Evolutionary conservation across 2,329 filamentous ascomycete genomes (phyloP).

Genomic region (Aspergillus arachidicola): DNA sequence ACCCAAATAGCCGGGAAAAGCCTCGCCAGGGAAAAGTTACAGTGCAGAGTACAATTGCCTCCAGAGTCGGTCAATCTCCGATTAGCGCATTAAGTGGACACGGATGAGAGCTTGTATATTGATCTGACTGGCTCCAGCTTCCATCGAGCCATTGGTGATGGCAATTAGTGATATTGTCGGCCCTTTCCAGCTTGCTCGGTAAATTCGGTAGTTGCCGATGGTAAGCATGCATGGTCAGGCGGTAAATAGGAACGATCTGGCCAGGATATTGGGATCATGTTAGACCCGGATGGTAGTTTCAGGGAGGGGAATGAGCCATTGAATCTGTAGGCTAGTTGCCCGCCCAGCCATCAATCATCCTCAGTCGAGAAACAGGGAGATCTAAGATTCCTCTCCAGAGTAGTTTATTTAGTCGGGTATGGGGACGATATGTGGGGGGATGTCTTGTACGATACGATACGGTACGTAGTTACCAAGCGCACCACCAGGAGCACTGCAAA

Average conservation of each 20-base stretch:
- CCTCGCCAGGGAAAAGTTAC: constrained; percentile 3
- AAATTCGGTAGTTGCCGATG: background rate
- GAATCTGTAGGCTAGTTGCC: background rate
- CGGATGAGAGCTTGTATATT: background rate
- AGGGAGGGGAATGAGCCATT: background rate
- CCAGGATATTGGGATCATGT: background rate
- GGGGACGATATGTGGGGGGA: background rate
- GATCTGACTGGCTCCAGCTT: background rate
- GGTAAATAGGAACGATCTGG: background rate
- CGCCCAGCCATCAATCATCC: background rate
- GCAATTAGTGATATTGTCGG: background rate
- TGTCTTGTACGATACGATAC: constrained; percentile 6
- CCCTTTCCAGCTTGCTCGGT: background rate
- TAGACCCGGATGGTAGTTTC: background rate
- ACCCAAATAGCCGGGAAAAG: constrained; percentile 2
- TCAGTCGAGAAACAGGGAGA: background rate
- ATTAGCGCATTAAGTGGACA: background rate
- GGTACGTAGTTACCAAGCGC: constrained; percentile 1
- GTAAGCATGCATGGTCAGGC: background rate
- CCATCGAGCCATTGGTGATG: background rate
- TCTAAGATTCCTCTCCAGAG: background rate
- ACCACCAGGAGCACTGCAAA: constrained; percentile 6
- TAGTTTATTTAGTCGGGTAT: background rate
- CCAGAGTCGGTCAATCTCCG: constrained; percentile 20
- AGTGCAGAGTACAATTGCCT: background rate